Evolutionary conservation across 179 eudicot genomes (phyloP).

Genomic region (Gypsophila paniculata): DNA sequence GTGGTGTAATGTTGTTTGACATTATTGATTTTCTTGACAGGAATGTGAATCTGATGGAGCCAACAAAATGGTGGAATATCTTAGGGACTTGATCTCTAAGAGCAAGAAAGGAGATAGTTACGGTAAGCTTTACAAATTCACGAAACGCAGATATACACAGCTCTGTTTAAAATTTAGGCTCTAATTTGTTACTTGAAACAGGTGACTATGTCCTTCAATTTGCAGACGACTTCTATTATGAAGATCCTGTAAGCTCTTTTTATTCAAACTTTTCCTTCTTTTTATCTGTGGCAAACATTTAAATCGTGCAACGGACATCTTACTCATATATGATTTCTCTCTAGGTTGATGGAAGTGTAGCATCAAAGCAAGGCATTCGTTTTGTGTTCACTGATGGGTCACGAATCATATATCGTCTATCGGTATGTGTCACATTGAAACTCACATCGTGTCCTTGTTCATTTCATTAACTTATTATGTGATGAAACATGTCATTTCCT

Average conservation of each 20-base stretch:
- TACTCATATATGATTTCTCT: neutral
- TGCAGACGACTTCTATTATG: conserved; percentile 89
- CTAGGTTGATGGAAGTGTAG: conserved; percentile 92
- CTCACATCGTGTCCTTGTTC: neutral
- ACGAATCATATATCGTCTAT: conserved; percentile 80
- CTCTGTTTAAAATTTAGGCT: conserved; percentile 3
- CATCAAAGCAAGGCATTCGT: conserved; percentile 87
- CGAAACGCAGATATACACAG: neutral
- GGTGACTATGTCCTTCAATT: conserved; percentile 68
- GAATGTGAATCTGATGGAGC: conserved; percentile 99
- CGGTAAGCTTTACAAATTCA: conserved; percentile 40
- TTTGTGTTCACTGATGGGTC: conserved; percentile 95
- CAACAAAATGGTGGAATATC: conserved; percentile 80
- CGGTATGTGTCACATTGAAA: conserved; percentile 37
- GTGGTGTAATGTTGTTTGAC: conserved; percentile 11
- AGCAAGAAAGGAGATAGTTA: conserved; percentile 77
- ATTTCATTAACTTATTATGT: neutral
- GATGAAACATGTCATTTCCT: conserved; percentile 8
- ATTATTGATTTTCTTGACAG: conserved; percentile 33
- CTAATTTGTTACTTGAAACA: conserved; percentile 35
- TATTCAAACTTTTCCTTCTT: neutral
- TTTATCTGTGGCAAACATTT: neutral
- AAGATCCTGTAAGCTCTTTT: conserved; percentile 74
- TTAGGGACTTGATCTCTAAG: conserved; percentile 68
- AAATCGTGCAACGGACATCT: neutral